A percentile compares a stretch with the other conserved stretches of the same genome.
Conservation (phyloP, 108 stramenopile genomes). For the Seminavis robusta region DNA sequence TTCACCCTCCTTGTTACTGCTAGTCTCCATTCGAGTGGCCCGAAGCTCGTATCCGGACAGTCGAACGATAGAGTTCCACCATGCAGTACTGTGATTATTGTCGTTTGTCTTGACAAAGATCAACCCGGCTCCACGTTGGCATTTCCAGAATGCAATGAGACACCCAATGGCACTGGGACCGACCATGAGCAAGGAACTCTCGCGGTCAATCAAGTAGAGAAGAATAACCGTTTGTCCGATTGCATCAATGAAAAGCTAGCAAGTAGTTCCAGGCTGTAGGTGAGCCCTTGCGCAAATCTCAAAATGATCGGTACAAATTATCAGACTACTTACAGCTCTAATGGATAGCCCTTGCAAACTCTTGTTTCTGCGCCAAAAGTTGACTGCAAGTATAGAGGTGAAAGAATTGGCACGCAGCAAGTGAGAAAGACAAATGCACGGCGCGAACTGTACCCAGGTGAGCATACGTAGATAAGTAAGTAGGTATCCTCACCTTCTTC, state of each 20-base stretch:
- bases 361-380: constrained; percentile 89
- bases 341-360: constrained; percentile 82
- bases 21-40: constrained; percentile 54
- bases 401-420: too few relatives aligned
- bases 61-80: constrained; percentile 59
- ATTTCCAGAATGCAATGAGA: constrained; percentile 83
- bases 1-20: not conserved
- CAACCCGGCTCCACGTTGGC: constrained; percentile 68
- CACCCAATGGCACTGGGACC: constrained; percentile 77
- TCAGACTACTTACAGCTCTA: too few relatives aligned
- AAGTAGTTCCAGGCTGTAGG: too few relatives aligned
- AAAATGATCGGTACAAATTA: too few relatives aligned
- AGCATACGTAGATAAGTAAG: too few relatives aligned
- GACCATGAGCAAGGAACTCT: constrained; percentile 83
- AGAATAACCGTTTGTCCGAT: constrained; percentile 87
- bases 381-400: too few relatives aligned
- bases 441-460: too few relatives aligned
- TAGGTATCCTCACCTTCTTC: too few relatives aligned
- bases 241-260: constrained; percentile 85
- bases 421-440: too few relatives aligned
- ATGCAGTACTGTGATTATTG: constrained; percentile 20
- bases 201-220: constrained; percentile 85
- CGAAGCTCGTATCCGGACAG: constrained; percentile 69
- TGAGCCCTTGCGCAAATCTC: too few relatives aligned
- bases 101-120: constrained; percentile 40